Evolutionary conservation across 2,329 filamentous ascomycete genomes (phyloP).

Genomic region (Penicillium sp.): DNA sequence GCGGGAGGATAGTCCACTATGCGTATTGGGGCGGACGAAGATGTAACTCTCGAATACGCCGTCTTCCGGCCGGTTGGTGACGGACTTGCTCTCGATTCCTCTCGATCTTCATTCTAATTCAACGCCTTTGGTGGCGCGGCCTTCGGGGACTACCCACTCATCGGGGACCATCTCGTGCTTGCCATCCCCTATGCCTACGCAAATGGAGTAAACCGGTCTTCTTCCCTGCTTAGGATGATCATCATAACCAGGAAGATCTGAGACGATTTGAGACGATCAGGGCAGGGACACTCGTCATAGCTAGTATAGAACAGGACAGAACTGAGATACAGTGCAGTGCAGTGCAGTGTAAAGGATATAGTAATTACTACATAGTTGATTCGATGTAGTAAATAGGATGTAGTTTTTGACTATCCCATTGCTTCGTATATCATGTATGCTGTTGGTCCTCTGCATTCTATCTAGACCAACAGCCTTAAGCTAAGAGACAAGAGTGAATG

Average conservation of each 20-base stretch:
- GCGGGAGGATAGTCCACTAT: not conserved
- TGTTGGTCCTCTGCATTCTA: too few species aligned
- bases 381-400: too few species aligned
- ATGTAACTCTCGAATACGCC: not conserved
- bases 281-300: not conserved
- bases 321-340: too few species aligned
- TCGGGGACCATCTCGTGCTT: not conserved
- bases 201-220: not conserved
- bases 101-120: not conserved
- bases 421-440: too few species aligned
- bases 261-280: not conserved
- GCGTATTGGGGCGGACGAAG: not conserved
- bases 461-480: too few species aligned
- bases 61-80: not conserved
- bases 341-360: too few species aligned
- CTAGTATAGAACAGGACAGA: not conserved
- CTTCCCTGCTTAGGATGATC: not conserved
- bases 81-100: not conserved
- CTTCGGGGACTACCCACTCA: too few species aligned
- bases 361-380: too few species aligned
- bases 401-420: too few species aligned
- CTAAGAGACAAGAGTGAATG: conserved; percentile 1
- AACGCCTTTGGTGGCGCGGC: not conserved
- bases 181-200: not conserved
- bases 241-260: not conserved